phyloP scores from a whole-genome alignment of 306 rosid genomes.

The Argentina anserina region DNA sequence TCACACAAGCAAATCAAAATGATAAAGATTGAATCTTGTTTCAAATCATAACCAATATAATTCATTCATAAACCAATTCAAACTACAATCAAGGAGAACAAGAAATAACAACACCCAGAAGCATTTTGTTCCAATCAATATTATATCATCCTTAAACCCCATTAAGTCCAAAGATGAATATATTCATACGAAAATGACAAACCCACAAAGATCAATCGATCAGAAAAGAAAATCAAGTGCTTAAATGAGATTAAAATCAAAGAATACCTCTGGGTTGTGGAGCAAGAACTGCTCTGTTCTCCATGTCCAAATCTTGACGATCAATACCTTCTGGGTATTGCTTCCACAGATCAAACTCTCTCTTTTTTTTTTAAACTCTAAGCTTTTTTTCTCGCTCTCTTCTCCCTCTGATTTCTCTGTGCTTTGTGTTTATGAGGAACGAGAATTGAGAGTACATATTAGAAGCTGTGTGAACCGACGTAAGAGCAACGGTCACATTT shows the following conservation, averaged over 20 bases:
- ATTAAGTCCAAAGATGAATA: neutral
- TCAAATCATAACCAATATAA: neutral
- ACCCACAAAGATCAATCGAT: neutral
- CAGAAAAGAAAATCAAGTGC: neutral
- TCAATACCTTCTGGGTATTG: neutral
- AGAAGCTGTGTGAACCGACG: constrained; percentile 13
- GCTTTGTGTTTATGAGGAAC: neutral
- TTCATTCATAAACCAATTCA: neutral
- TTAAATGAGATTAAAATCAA: neutral
- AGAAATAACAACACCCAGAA: neutral
- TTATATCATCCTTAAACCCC: neutral
- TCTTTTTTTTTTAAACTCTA: no score
- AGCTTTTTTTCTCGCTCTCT: no score
- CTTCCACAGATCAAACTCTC: no score
- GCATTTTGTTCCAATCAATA: neutral
- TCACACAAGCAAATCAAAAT: neutral
- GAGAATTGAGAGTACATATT: neutral
- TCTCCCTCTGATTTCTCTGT: neutral
- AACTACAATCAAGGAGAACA: neutral
- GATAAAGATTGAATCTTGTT: neutral
- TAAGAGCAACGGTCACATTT: constrained; percentile 8
- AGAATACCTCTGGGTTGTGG: constrained; percentile 11
- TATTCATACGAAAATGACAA: no score
- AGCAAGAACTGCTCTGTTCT: neutral
- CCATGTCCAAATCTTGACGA: neutral